Evolutionary conservation across 192 early-diverging fungal genomes (phyloP).

Genomic region (Thamnidium elegans): DNA sequence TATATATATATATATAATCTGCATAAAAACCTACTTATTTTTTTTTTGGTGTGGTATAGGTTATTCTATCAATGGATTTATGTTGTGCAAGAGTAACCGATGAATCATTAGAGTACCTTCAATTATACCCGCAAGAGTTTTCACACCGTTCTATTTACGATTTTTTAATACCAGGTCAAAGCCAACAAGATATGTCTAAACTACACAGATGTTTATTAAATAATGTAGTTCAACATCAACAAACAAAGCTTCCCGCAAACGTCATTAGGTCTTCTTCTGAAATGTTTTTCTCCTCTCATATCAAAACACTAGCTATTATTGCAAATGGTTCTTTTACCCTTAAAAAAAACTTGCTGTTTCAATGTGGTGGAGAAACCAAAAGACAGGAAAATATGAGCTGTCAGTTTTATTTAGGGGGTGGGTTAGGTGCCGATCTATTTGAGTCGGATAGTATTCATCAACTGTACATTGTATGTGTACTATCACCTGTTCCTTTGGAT

Average conservation of each 20-base stretch:
- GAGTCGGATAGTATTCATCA: slow-evolving; percentile 41
- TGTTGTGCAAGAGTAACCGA: slow-evolving; percentile 51
- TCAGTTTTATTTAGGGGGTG: slow-evolving; percentile 56
- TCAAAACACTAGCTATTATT: slow-evolving; percentile 9
- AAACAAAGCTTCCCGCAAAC: slow-evolving; percentile 15
- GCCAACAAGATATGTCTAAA: slow-evolving; percentile 24
- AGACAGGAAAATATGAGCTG: neutral
- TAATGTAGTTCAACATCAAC: slow-evolving; percentile 23
- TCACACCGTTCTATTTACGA: slow-evolving; percentile 46
- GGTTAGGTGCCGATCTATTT: slow-evolving; percentile 48
- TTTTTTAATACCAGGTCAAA: slow-evolving; percentile 37
- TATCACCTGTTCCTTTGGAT: neutral
- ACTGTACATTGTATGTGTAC: slow-evolving; percentile 42
- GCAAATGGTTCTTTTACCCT: slow-evolving; percentile 41
- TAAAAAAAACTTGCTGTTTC: slow-evolving; percentile 41
- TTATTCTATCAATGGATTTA: slow-evolving; percentile 47
- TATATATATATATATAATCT: slow-evolving; percentile 63
- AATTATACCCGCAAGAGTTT: slow-evolving; percentile 51
- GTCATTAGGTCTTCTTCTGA: slow-evolving; percentile 21
- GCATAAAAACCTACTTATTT: slow-evolving; percentile 17
- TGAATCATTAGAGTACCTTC: slow-evolving; percentile 45
- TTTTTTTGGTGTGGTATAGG: slow-evolving; percentile 69
- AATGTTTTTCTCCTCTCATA: slow-evolving; percentile 29
- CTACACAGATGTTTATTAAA: slow-evolving; percentile 38
- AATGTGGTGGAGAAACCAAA: neutral